Conservation (phyloP, 163 green algal genomes). For the Chlorella variabilis region DNA sequence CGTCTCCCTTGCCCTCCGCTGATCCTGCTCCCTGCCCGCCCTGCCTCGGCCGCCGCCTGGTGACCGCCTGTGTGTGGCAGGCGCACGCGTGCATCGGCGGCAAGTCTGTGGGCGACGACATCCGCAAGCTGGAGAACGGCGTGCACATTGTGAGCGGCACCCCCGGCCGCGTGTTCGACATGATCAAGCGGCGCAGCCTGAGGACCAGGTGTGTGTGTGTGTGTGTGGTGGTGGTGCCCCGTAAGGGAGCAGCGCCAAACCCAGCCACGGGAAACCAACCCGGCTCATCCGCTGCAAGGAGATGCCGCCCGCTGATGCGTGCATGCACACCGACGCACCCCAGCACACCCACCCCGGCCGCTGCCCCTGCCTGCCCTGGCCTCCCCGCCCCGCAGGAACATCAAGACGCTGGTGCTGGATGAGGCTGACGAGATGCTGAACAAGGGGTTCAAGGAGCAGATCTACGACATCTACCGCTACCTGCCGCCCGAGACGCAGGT, state of each 20-base stretch:
- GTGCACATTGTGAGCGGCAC: constrained; percentile 96
- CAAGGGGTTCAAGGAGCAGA: constrained; percentile 99
- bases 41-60: no score
- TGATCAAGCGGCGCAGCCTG: constrained; percentile 93
- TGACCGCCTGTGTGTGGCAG: no score
- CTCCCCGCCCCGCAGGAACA: constrained; percentile 37
- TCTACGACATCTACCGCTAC: constrained; percentile 98
- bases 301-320: neutral
- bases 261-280: no score
- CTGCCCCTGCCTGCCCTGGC: no score
- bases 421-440: constrained; percentile 99
- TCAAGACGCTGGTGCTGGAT: constrained; percentile 92
- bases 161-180: constrained; percentile 97
- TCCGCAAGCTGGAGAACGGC: constrained; percentile 91
- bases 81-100: constrained; percentile 91
- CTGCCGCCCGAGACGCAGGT: constrained; percentile 80
- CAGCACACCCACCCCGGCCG: no score
- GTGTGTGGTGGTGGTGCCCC: no score
- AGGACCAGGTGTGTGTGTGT: constrained; percentile 61
- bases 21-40: no score
- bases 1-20: no score
- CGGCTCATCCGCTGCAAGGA: neutral
- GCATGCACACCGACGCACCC: no score
- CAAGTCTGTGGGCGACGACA: constrained; percentile 91
- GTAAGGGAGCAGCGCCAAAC: no score